Evolutionary conservation across 2,329 filamentous ascomycete genomes (phyloP), one percentile per base, ranked within the genome.

Genomic region (Alternaria ethzedia): DNA sequence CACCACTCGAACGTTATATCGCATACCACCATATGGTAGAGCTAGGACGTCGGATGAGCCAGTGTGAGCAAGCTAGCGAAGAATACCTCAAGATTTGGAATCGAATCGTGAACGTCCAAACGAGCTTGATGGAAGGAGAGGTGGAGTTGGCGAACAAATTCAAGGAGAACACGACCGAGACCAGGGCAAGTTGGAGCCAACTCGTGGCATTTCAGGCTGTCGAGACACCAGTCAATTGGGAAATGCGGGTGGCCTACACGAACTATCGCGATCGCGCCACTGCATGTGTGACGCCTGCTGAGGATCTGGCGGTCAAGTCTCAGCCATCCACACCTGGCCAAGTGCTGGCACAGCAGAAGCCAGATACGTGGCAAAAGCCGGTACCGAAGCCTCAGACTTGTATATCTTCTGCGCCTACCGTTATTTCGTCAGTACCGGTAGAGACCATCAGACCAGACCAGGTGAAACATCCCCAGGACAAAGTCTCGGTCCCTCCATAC

Each of bases 281-380:
- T n/a, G n/a, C n/a, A n/a, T n/a, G n/a, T n/a, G n/a, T n/a, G n/a
- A n/a, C n/a, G n/a, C n/a, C n/a, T n/a, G n/a, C n/a, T n/a, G n/a
- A n/a, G n/a, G n/a, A n/a, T n/a, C n/a, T n/a, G n/a, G n/a, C n/a
- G n/a, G 26, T 5, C 10, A 28, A 10, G 10, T 11, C 26, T 10
- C 45, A 12, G 3, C 2, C 4, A 3, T 5, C 20, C 21, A 17
- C 9, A 11, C 13, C 44, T 26, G 21, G 3, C 4, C 36, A 30
- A 23, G 28, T 11, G 4, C 12, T 4, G 2, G 17, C 12, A 21
- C 1, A 9, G 44, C 20, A 46, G 44, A 46, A 45, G 12, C 20
- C 44, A 46, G n/a, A n/a, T n/a, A n/a, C n/a, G n/a, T n/a, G n/a
- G 44, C 20, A 46, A 20, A 46, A 45, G 12, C 20, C 44, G 23